Evolutionary conservation across 176 grass and related monocot species (phyloP).

Genomic region (Musa beccarii): DNA sequence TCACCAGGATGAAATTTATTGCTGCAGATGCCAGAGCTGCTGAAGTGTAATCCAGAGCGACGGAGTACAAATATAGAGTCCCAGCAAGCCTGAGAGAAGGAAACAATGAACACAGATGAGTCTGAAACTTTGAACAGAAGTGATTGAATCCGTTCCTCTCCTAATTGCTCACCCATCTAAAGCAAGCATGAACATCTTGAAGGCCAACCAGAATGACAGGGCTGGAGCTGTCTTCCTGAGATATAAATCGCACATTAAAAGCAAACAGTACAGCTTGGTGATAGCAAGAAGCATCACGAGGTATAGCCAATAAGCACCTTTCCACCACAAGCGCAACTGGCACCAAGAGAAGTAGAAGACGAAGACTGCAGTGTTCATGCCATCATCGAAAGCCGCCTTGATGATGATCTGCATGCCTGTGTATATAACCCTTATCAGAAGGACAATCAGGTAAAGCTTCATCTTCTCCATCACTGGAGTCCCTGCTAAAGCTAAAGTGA

Average conservation of each 20-base stretch:
- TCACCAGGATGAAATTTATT: conserved; percentile 52
- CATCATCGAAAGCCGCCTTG: conserved; percentile 47
- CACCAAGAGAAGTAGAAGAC: conserved; percentile 57
- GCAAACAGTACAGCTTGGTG: too few relatives aligned
- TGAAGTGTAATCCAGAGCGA: conserved; percentile 54
- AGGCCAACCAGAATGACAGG: conserved; percentile 33
- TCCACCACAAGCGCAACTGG: conserved; percentile 43
- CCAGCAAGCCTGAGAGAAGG: conserved; percentile 29
- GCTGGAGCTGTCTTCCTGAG: conserved; percentile 51
- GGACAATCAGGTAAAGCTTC: conserved; percentile 28
- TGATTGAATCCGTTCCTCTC: too few relatives aligned
- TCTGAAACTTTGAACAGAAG: too few relatives aligned
- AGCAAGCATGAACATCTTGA: conserved; percentile 53
- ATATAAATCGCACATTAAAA: not conserved
- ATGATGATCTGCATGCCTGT: conserved; percentile 49
- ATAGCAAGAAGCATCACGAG: not conserved
- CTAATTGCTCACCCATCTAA: conserved; percentile 47
- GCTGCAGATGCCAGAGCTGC: conserved; percentile 47
- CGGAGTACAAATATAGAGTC: conserved; percentile 28
- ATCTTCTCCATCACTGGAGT: conserved; percentile 15
- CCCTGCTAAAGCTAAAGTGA: too few relatives aligned
- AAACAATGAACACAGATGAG: not conserved
- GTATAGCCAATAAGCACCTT: conserved; percentile 22
- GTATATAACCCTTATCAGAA: conserved; percentile 60
- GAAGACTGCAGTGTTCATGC: conserved; percentile 58